A percentile compares a stretch with the other conserved stretches of the same genome.
phyloP scores from a whole-genome alignment of 202 grass and related monocot species.

The Panicum hallii region DNA sequence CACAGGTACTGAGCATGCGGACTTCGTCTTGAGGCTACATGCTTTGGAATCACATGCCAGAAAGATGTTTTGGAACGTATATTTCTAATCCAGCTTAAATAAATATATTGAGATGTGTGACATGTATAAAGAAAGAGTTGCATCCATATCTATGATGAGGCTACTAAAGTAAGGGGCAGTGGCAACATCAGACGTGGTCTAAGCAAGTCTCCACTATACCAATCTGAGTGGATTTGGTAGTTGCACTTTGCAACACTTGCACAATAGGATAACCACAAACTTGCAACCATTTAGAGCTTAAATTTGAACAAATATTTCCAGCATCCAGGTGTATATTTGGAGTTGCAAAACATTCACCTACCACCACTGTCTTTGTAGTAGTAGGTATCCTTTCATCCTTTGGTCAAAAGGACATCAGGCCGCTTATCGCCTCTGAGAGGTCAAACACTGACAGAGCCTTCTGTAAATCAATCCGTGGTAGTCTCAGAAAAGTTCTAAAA shows the following conservation, averaged over 20 bases:
- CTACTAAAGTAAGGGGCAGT: conserved; percentile 34
- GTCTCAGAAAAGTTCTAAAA: conserved; percentile 5
- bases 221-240: conserved; percentile 52
- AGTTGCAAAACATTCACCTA: conserved; percentile 37
- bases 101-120: not conserved
- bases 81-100: conserved; percentile 12
- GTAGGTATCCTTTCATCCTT: conserved; percentile 17
- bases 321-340: conserved; percentile 28
- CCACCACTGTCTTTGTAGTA: conserved; percentile 16
- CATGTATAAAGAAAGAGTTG: conserved; percentile 25
- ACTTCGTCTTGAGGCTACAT: conserved; percentile 15
- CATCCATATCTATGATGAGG: conserved; percentile 16
- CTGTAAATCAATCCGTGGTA: not conserved
- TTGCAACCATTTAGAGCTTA: conserved; percentile 26
- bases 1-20: not conserved
- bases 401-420: not conserved
- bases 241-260: conserved; percentile 31
- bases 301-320: conserved; percentile 23
- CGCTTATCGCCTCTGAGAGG: not conserved
- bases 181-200: conserved; percentile 44
- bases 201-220: conserved; percentile 13
- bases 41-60: conserved; percentile 29
- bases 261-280: conserved; percentile 14
- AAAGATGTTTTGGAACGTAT: not conserved
- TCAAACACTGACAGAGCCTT: conserved; percentile 16